phyloP scores from a whole-genome alignment of 306 rosid species.

The Oxytropis ochrocephala region DNA sequence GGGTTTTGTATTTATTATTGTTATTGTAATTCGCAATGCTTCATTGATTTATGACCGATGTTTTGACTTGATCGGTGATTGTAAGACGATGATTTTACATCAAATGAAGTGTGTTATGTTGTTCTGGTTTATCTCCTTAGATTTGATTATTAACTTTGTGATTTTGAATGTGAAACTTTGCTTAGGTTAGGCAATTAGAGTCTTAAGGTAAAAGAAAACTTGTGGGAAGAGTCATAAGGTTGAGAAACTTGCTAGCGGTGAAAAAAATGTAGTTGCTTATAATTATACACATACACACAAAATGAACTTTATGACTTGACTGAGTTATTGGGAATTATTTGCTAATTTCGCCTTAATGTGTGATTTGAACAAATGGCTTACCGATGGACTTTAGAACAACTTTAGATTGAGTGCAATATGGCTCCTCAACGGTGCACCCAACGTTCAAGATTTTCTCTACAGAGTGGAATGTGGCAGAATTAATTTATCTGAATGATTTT shows the following conservation, averaged over 20 bases:
- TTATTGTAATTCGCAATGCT: neutral
- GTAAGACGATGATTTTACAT: slow-evolving; percentile 8
- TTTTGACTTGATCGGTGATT: neutral
- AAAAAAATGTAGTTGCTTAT: neutral
- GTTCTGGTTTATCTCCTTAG: neutral
- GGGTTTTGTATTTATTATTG: neutral
- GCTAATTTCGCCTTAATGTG: neutral
- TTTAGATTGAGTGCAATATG: neutral
- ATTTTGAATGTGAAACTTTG: neutral
- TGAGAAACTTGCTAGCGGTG: neutral
- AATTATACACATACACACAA: neutral
- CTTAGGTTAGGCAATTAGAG: neutral
- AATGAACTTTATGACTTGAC: neutral
- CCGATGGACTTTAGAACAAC: neutral
- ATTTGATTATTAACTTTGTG: neutral
- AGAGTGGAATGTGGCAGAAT: neutral
- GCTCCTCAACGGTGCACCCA: neutral
- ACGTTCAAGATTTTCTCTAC: neutral
- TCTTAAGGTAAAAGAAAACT: neutral
- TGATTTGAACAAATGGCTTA: neutral
- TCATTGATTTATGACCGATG: neutral
- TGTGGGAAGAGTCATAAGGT: neutral
- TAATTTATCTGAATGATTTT: neutral
- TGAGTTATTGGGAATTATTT: neutral
- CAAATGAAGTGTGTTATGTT: neutral